phyloP scores from a whole-genome alignment of 495 filamentous ascomycete genomes.

The Parathielavia hyrcaniae region DNA sequence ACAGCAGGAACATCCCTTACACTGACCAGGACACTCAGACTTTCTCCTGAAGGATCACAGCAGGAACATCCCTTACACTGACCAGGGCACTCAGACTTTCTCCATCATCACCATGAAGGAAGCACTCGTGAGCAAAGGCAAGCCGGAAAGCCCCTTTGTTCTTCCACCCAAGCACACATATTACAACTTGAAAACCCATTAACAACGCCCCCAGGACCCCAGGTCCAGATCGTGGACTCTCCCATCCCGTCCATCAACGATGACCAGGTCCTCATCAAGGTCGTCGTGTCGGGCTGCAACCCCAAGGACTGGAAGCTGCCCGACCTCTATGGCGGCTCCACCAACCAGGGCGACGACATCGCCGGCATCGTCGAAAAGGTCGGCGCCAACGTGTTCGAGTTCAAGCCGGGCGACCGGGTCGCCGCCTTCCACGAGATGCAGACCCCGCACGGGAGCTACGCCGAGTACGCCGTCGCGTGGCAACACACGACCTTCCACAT shows the following conservation, averaged over 20 bases:
- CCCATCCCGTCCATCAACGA: slow-evolving; percentile 55
- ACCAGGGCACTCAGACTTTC: neutral
- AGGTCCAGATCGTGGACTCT: slow-evolving; percentile 57
- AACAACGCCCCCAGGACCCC: slow-evolving; percentile 28
- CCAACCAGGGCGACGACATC: slow-evolving; percentile 67
- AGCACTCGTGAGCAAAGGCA: slow-evolving; percentile 13
- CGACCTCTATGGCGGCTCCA: slow-evolving; percentile 10
- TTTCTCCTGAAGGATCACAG: neutral
- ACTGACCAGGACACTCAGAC: no score
- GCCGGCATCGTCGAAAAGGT: slow-evolving; percentile 60
- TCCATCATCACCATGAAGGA: neutral
- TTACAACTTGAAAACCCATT: no score
- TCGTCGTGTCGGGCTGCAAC: slow-evolving; percentile 63
- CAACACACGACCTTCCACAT: slow-evolving; percentile 64
- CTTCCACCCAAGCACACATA: neutral
- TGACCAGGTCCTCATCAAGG: slow-evolving; percentile 64
- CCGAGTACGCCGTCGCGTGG: slow-evolving; percentile 64
- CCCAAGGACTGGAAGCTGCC: slow-evolving; percentile 73
- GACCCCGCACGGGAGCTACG: slow-evolving; percentile 54
- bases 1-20: no score
- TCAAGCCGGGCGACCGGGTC: slow-evolving; percentile 62
- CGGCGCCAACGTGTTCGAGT: slow-evolving; percentile 55
- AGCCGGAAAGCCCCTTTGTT: neutral
- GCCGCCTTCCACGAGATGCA: slow-evolving; percentile 59
- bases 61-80: neutral